Evolutionary conservation across 73 alveolate species (phyloP).

Genomic region (Blepharisma stoltei): DNA sequence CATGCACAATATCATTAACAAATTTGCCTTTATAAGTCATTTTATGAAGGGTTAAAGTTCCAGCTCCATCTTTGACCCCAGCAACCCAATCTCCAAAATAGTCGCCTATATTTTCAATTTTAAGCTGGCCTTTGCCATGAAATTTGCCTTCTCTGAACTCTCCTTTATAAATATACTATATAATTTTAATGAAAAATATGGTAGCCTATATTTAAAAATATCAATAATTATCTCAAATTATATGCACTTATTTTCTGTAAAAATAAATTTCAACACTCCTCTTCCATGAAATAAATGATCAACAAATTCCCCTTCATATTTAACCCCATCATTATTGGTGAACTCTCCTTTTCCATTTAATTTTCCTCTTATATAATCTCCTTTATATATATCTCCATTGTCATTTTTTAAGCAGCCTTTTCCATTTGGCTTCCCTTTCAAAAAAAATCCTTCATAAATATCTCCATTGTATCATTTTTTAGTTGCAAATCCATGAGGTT

Average conservation of each 20-base stretch:
- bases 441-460: conserved; percentile 1
- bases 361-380: conserved; percentile 8
- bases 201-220: too few species aligned
- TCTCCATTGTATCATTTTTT: neutral
- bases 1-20: neutral
- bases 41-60: neutral
- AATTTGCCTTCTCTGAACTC: neutral
- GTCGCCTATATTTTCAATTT: neutral
- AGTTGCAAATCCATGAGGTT: neutral
- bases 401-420: neutral
- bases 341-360: conserved; percentile 22
- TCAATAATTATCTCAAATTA: too few species aligned
- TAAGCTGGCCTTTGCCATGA: conserved; percentile 10
- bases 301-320: neutral
- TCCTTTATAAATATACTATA: conserved; percentile 1
- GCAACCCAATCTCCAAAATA: neutral
- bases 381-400: neutral
- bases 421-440: neutral
- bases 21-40: conserved; percentile 1
- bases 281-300: conserved; percentile 17
- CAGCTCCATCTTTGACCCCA: conserved; percentile 18
- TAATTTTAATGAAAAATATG: too few species aligned
- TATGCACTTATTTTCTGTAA: neutral
- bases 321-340: neutral
- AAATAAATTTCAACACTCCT: neutral